Conservation (phyloP, 2,329 filamentous ascomycete genomes). For the Exserohilum rostratum region DNA sequence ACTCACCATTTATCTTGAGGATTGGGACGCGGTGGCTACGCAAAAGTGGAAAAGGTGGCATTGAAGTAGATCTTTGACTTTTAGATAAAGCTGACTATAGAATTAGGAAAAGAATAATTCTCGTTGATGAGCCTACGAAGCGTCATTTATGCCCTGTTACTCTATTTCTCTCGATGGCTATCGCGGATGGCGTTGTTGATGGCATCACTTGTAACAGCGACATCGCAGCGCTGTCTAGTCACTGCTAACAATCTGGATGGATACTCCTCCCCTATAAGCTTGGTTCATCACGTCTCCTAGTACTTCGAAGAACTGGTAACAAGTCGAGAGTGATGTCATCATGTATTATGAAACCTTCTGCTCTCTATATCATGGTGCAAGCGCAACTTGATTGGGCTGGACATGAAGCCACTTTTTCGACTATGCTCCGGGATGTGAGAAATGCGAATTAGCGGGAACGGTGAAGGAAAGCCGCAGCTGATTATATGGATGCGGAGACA, state of each 20-base stretch:
- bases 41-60: neutral
- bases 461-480: neutral
- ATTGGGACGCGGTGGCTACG: neutral
- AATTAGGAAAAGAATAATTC: neutral
- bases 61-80: neutral
- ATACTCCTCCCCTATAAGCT: constrained; percentile 3
- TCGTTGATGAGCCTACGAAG: neutral
- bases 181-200: neutral
- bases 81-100: neutral
- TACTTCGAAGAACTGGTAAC: constrained; percentile 5
- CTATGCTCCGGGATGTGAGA: constrained; percentile 1
- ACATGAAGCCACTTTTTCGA: neutral
- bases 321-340: constrained; percentile 2
- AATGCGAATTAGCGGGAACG: neutral
- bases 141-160: constrained; percentile 1
- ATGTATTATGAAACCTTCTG: neutral
- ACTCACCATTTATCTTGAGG: neutral
- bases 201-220: neutral
- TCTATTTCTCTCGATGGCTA: constrained; percentile 1
- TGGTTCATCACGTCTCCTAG: neutral
- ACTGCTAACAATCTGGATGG: neutral
- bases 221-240: neutral
- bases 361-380: constrained; percentile 1
- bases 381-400: neutral
- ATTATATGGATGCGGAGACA: neutral